Base-by-base conservation (phyloP, 306 rosid species). In the Fragaria nilgerrensis region DNA sequence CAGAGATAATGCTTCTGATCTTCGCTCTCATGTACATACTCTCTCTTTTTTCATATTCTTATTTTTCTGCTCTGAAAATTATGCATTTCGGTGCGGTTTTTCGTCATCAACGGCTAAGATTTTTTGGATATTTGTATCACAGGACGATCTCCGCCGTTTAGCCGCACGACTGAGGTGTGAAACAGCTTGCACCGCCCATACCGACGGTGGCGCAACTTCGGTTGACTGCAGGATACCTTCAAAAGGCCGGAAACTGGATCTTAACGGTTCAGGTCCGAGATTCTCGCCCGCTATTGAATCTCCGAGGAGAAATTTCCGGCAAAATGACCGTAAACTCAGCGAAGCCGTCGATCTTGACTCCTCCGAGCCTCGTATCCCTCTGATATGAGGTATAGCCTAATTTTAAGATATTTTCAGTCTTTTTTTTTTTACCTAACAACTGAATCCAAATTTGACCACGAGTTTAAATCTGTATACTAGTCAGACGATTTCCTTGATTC, bases 1-100 rank as follows among this genome's bases (percentile, higher is more conserved):
- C 78, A 88, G 89, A 71, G 75, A 82, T 39, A 56, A 77, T 20
- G 72, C 82, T 27, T 70, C 87, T 15, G 83, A 87, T 73, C 80
- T 55, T 44, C 73, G 72, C 76, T 77, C 76, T 16, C 79, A 78
- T 91, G 97, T 90, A 72, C 19, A 0, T 3, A 0, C 20, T 22
- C 9, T 5, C 10, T 14, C 19, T 59, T 25, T 15, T 1, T 74
- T 19, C 63, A 34, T 45, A 37, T 5, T 37, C 41, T 37, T 37
- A 37, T 37, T 37, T 41, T 15, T 50, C 32, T 70, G 5, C 23
- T 20, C 41, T 0, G 17, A 5, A 25, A 9, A 12, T 47, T 45
- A 58, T 62, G n/a, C 44, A 39, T 47, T 56, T 56, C 36, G 66
- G 47, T 52, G 3, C 22, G 10, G 2, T 22, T 47, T 45, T 43